These are phyloP conservation scores for Glonium stellatum DNA, from an alignment of 495 filamentous ascomycete species.

Conservation along the genomic window DNA sequence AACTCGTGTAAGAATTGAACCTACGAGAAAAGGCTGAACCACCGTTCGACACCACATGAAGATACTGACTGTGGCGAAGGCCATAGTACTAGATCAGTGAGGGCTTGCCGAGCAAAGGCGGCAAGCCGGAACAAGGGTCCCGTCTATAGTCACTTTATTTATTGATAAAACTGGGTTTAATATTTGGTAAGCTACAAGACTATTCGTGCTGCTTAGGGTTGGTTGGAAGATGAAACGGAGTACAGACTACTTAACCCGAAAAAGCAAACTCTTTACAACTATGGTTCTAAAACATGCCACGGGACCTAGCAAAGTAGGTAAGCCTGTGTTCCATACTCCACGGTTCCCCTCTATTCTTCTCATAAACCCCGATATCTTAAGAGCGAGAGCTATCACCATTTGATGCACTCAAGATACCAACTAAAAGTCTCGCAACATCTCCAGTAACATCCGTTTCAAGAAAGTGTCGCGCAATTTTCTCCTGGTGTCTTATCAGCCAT, in stretches of 20 bases:
- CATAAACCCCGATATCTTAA: background rate
- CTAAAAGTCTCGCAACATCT: conserved; percentile 11
- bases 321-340: background rate
- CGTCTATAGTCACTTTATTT: conserved; percentile 26
- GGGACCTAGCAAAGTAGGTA: background rate
- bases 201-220: conserved; percentile 18
- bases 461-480: conserved; percentile 27
- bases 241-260: conserved; percentile 21
- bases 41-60: conserved; percentile 26
- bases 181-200: conserved; percentile 14
- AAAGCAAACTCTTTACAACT: conserved; percentile 28
- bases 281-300: conserved; percentile 10
- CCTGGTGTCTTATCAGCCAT: conserved; percentile 4
- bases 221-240: conserved; percentile 23
- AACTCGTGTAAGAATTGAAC: too few relatives aligned
- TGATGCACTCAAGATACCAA: conserved; percentile 20
- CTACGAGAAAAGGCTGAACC: too few relatives aligned
- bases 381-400: background rate
- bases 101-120: conserved; percentile 26
- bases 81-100: conserved; percentile 26
- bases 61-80: conserved; percentile 27
- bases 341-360: background rate
- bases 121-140: conserved; percentile 20
- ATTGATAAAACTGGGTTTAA: conserved; percentile 24
- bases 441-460: conserved; percentile 13